Conservation (phyloP, 345 rosid species). For the Pugionium dolabratum region DNA sequence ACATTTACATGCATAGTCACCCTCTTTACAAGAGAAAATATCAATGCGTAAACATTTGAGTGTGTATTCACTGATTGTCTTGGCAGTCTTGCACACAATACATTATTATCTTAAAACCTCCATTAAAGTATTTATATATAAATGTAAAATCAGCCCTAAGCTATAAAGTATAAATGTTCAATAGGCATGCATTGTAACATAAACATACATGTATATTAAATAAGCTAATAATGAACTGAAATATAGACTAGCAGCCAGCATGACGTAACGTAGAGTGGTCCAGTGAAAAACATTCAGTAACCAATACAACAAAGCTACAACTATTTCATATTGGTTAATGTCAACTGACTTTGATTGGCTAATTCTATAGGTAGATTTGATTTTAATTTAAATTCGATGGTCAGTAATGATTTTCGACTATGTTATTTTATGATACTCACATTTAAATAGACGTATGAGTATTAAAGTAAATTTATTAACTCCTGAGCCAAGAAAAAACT, state of each 20-base stretch:
- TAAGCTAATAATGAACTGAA: conserved; percentile 23
- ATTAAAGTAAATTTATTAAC: no score
- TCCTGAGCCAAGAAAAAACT: not conserved
- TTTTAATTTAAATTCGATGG: not conserved
- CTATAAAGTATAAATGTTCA: conserved; percentile 22
- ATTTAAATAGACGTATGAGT: no score
- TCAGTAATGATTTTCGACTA: not conserved
- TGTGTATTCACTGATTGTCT: no score
- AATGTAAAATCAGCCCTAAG: conserved; percentile 22
- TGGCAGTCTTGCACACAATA: conserved; percentile 18
- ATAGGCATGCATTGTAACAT: conserved; percentile 27
- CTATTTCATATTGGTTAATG: conserved; percentile 17
- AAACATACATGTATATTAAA: not conserved
- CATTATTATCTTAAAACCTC: conserved; percentile 10
- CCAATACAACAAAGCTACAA: conserved; percentile 16
- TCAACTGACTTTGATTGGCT: conserved; percentile 10
- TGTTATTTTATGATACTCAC: not conserved
- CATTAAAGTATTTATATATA: not conserved
- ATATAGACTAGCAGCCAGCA: conserved; percentile 23
- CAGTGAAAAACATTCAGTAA: conserved; percentile 13
- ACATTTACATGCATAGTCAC: conserved; percentile 28
- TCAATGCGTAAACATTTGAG: not conserved
- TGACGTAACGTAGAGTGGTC: conserved; percentile 26
- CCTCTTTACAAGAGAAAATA: conserved; percentile 26
- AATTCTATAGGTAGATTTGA: not conserved